Evolutionary conservation across 2,329 filamentous ascomycete species (phyloP).

Genomic region (Pyrenophora graminea): DNA sequence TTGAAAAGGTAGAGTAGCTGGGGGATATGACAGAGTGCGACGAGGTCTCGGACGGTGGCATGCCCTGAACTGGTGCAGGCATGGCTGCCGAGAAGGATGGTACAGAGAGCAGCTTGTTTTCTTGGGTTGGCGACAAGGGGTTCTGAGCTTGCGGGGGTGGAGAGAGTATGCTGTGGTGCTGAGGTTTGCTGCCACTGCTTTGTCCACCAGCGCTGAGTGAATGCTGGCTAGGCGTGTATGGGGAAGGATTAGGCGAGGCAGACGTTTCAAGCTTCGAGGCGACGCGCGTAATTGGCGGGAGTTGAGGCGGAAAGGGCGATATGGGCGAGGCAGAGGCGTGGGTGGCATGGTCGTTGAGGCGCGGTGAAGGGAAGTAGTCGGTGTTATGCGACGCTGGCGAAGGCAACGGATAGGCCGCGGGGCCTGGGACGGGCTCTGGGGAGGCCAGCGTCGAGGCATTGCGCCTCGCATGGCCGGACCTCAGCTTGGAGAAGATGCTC

Average conservation of each 20-base stretch:
- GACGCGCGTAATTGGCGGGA: slow-evolving; percentile 48
- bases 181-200: slow-evolving; percentile 8
- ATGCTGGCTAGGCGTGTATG: slow-evolving; percentile 16
- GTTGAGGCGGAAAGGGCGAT: slow-evolving; percentile 44
- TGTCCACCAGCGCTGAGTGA: slow-evolving; percentile 13
- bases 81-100: slow-evolving; percentile 23
- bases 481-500: slow-evolving; percentile 48
- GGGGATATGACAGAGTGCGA: slow-evolving; percentile 28
- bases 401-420: slow-evolving; percentile 29
- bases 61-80: slow-evolving; percentile 36
- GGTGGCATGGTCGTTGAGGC: slow-evolving; percentile 36
- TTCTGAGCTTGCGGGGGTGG: slow-evolving; percentile 23
- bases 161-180: slow-evolving; percentile 25
- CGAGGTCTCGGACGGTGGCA: slow-evolving; percentile 26
- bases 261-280: slow-evolving; percentile 40
- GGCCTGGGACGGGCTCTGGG: slow-evolving; percentile 37
- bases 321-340: slow-evolving; percentile 42
- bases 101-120: slow-evolving; percentile 24
- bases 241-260: slow-evolving; percentile 17
- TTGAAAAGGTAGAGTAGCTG: slow-evolving; percentile 35
- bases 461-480: slow-evolving; percentile 46
- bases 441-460: slow-evolving; percentile 42
- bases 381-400: slow-evolving; percentile 34
- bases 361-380: slow-evolving; percentile 40
- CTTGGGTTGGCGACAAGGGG: slow-evolving; percentile 27